Conservation (phyloP, 805 yeast species). For the Wickerhamomyces pijperi region DNA sequence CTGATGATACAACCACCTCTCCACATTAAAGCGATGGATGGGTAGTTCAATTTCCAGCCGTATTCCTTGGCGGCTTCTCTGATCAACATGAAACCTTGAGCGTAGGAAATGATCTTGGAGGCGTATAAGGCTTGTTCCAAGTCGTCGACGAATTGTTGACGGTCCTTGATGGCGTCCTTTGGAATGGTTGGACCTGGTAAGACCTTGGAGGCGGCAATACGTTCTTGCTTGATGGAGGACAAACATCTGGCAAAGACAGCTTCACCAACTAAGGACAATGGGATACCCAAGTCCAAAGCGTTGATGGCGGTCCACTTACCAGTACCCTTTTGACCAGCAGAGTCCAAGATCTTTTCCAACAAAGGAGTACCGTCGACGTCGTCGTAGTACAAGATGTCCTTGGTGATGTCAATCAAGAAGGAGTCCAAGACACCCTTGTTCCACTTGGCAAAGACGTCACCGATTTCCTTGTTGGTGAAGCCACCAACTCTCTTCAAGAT, state of each 20-base stretch:
- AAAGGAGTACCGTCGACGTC: constrained; percentile 87
- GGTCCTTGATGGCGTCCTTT: constrained; percentile 59
- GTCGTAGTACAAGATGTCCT: constrained; percentile 83
- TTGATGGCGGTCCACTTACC: constrained; percentile 99
- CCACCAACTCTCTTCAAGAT: constrained; percentile 90
- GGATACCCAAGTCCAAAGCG: constrained; percentile 96
- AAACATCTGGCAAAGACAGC: constrained; percentile 96
- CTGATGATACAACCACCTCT: constrained; percentile 99
- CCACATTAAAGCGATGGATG: constrained; percentile 99
- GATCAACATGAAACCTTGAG: constrained; percentile 99
- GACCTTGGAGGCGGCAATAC: constrained; percentile 71
- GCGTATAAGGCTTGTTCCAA: constrained; percentile 98
- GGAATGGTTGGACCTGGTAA: constrained; percentile 71
- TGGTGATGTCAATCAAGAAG: constrained; percentile 91
- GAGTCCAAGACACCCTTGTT: constrained; percentile 97
- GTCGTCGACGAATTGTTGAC: constrained; percentile 76
- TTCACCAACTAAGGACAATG: constrained; percentile 96
- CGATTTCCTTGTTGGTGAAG: constrained; percentile 82
- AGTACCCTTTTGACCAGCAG: constrained; percentile 99
- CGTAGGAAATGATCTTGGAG: constrained; percentile 95
- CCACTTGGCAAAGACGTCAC: constrained; percentile 87
- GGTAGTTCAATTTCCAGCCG: constrained; percentile 95
- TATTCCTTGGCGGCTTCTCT: constrained; percentile 96
- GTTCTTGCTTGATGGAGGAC: constrained; percentile 86
- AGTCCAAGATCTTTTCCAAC: constrained; percentile 91